Evolutionary conservation across 345 rosid species (phyloP), one percentile per base, ranked within the genome.

Genomic region (Gossypium mustelinum): DNA sequence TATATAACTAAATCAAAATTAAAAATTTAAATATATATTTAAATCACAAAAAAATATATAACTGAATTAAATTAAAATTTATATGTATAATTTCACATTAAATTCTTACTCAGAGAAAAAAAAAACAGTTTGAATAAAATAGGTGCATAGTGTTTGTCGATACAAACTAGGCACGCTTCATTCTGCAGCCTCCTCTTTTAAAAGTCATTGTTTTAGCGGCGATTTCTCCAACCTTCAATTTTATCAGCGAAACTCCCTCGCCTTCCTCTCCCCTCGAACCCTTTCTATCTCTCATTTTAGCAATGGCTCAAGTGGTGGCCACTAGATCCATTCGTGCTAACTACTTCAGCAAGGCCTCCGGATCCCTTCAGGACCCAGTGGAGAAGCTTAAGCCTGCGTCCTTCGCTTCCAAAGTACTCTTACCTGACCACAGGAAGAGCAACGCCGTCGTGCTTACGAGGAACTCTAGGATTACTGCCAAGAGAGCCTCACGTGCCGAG

Each of bases 301-400:
- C 67, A 84, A 94, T 94, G 98, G 91, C 94, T 79, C 95, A 89
- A 77, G 88, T 89, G 72, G 95, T 87, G 56, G 92, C 93, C 45
- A 84, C 94, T 4, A 82, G 91, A 80, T 87, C 90, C 72, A 85
- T 89, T 71, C 92, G 84, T 68, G 76, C 79, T 63, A 84, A 93
- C 0, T 43, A 87, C 77, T 25, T 80, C 29, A 58, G 78, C 62
- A 81, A 81, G 68, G 78, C 66, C 76, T 74, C 88, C 61, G 85
- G 91, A 85, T 87, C 97, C 59, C 54, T 73, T 22, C 86, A 81
- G 39, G 82, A 81, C 17, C 81, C 86, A 69, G 81, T 74, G 25
- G 84, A 89, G 45, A 89, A 76, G 89, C 76, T 86, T 51, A 87
- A 82, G 64, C 85, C 89, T 7, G 70, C 88, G 62, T 81, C 89